phyloP scores from a whole-genome alignment of 2,329 filamentous ascomycete species.

The Chaetomium sp. region DNA sequence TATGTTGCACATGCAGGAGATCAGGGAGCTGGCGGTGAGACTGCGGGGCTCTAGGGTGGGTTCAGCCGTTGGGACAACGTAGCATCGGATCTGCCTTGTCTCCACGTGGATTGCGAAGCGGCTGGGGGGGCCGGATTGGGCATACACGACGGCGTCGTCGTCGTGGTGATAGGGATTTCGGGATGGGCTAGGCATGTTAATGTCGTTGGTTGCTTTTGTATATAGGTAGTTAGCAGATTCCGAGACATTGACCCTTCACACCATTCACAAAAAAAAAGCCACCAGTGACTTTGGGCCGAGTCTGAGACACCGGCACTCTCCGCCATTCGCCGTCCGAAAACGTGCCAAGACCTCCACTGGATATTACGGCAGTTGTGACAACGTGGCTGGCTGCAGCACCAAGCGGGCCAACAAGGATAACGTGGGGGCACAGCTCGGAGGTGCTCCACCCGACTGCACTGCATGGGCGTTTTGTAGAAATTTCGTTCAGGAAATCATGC shows the following conservation, averaged over 20 bases:
- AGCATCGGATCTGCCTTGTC: neutral
- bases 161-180: neutral
- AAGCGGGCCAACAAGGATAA: neutral
- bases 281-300: too few relatives aligned
- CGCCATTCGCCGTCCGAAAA: neutral
- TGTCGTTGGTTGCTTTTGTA: neutral
- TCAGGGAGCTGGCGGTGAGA: constrained; percentile 11
- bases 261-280: too few relatives aligned
- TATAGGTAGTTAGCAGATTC: too few relatives aligned
- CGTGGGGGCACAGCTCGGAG: neutral
- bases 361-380: neutral
- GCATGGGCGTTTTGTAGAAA: neutral
- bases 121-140: neutral
- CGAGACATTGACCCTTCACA: too few relatives aligned
- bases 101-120: neutral
- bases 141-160: neutral
- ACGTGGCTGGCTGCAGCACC: constrained; percentile 1
- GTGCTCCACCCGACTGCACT: neutral
- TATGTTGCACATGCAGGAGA: constrained; percentile 4
- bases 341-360: neutral
- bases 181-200: neutral
- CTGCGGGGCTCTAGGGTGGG: neutral
- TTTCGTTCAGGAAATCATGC: neutral
- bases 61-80: neutral
- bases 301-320: neutral